Evolutionary conservation across 208 protist genomes (phyloP), one percentile per base, ranked within the genome.

Genomic region (Porcisia hertigi): DNA sequence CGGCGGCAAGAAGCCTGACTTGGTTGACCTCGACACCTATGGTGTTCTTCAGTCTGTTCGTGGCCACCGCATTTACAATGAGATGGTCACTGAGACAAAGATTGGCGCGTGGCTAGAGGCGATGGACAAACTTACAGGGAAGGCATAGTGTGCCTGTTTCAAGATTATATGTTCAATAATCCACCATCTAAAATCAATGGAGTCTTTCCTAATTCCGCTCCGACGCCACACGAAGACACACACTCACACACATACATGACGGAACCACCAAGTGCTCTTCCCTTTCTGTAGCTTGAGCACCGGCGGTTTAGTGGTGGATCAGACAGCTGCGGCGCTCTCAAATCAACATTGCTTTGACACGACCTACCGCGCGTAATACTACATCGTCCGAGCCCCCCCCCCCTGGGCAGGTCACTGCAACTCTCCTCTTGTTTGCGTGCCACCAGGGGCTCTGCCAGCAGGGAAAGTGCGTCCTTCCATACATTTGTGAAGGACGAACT

Each of bases 11-110:
- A 92, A 84, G 69, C 94, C 94, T 23, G 92, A 97, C 80, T 75
- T 96, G 71, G 94, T 84, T 0, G 94, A 97, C 76, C n/a, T 96
- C 25, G 94, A 97, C 63, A 87, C 86, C n/a, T 96, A 95, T 77
- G 94, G 94, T 73, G 92, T 97, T 20, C 85, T 97, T 23, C 92
- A 97, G 73, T 87, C 91, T 8, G 86, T 97, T 6, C 87, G 92
- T 20, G 92, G 92, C 5, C 92, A 96, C 71, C 85, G 91, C 20
- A 82, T 97, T 12, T 96, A 97, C 77, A 77, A 92, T 43, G 92
- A 95, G 62, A 91, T 97, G 72, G 84, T 92, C 62, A 62, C 62
- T 0, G 81, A 87, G 52, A 92, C 92, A 3, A 49, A 83, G 30
- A 86, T 94, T 14, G 85, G 86, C 36, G 69, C 87, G 20, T 96